Evolutionary conservation across 1,139 yeast species (phyloP), one percentile per base, ranked within the genome.

Genomic region (Magnusiomyces suaveolens): DNA sequence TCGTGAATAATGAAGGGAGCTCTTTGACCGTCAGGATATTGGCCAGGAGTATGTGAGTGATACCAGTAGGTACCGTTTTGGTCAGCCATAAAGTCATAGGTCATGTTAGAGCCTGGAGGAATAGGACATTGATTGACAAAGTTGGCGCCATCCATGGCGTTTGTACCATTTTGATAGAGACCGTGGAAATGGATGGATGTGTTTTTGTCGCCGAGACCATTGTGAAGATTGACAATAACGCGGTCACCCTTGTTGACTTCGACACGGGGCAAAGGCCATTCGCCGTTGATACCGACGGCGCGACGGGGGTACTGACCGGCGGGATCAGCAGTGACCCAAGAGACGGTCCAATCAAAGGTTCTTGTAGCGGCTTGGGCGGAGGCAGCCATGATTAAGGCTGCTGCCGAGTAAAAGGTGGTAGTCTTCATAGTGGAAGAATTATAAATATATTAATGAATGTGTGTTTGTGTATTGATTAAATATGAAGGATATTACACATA

Each of bases 51-150:
- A 71, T 90, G 97, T 16, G 96, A 85, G 70, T 90, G 97, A 74
- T 90, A 90, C 97, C 97, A 90, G 75, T 78, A 90, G 2, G 95
- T 80, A 59, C 97, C 97, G 50, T 76, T 79, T 68, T 90, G 96
- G 67, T 83, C 81, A 48, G 88, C 88, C 12, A 95, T 84, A 69
- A 90, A 90, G 73, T 90, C 87, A 66, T 73, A 73, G 44, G 75
- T 83, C 81, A 84, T 78, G 14, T 84, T 78, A 56, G 75, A 76
- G 29, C 87, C 87, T 1, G 94, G 86, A 14, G 85, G 80, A 57
- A 87, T 82, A 41, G 96, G 95, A 75, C 96, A 88, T 71, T 90
- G 97, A 29, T 87, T 82, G 33, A 89, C 78, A 79, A 80, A 75
- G 63, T 85, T 87, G 6, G 96, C 94, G 52, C 97, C 97, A 69